Conservation (phyloP, 495 filamentous ascomycete species). For the Lophium mytilinum region DNA sequence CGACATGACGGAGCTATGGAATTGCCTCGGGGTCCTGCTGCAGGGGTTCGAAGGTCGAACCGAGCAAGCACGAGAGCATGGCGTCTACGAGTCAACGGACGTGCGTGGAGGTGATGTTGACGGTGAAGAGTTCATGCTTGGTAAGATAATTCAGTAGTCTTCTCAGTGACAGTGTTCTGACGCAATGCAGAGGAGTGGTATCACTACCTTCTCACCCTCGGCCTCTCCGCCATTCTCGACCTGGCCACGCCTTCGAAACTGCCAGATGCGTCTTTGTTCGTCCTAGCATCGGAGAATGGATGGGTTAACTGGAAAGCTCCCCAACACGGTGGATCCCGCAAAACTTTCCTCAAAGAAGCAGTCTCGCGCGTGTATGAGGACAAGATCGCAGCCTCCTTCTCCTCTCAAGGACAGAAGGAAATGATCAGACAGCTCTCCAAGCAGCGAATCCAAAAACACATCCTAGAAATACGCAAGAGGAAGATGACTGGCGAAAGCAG, state of each 20-base stretch:
- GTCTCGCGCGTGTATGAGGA: constrained; percentile 52
- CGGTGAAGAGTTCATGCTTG: constrained; percentile 48
- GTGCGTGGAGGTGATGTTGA: constrained; percentile 42
- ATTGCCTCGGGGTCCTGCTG: constrained; percentile 50
- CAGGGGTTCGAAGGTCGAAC: constrained; percentile 51
- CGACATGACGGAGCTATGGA: constrained; percentile 63
- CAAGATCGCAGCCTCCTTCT: constrained; percentile 31
- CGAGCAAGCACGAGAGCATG: constrained; percentile 46
- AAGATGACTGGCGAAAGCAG: constrained; percentile 13
- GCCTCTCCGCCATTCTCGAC: constrained; percentile 48
- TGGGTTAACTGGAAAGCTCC: constrained; percentile 51
- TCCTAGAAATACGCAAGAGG: constrained; percentile 26
- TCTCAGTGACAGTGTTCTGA: constrained; percentile 27
- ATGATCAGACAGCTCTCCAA: constrained; percentile 28
- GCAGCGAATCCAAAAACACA: constrained; percentile 27
- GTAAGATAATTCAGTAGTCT: constrained; percentile 30
- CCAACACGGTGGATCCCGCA: constrained; percentile 39
- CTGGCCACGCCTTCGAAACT: constrained; percentile 41
- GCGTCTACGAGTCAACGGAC: constrained; percentile 46
- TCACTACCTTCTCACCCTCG: constrained; percentile 51
- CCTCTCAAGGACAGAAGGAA: constrained; percentile 13
- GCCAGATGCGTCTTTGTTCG: constrained; percentile 40
- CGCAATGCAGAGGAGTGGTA: constrained; percentile 54
- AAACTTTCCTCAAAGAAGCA: constrained; percentile 56
- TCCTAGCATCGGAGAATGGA: constrained; percentile 45